Evolutionary conservation across 208 protist species (phyloP).

Genomic region (Trypanosoma brucei): DNA sequence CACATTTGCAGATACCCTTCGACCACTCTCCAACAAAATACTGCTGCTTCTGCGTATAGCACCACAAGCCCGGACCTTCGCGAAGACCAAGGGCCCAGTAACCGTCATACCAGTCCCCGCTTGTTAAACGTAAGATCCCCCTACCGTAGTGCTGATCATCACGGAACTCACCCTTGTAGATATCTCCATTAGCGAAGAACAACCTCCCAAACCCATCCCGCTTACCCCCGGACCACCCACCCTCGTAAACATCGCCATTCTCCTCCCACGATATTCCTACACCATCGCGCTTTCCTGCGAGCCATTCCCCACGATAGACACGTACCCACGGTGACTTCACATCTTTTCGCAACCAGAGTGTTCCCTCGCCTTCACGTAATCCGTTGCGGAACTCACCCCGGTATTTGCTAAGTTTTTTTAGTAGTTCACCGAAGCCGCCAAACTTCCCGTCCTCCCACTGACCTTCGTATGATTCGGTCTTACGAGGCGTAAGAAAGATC

Average conservation of each 20-base stretch:
- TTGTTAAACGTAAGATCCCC: constrained; percentile 53
- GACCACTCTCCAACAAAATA: constrained; percentile 82
- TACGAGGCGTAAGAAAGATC: constrained; percentile 80
- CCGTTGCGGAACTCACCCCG: constrained; percentile 75
- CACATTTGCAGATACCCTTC: constrained; percentile 68
- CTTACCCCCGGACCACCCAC: constrained; percentile 59
- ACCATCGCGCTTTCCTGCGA: constrained; percentile 73
- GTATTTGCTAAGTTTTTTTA: constrained; percentile 75
- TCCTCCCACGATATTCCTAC: constrained; percentile 75
- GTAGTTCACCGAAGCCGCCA: constrained; percentile 82
- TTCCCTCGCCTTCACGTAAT: constrained; percentile 74
- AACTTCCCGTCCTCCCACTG: constrained; percentile 83
- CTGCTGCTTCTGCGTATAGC: constrained; percentile 72
- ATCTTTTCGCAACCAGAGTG: constrained; percentile 66
- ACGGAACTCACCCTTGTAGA: constrained; percentile 75
- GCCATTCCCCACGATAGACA: constrained; percentile 87
- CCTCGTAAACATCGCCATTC: constrained; percentile 88
- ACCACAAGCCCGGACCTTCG: constrained; percentile 84
- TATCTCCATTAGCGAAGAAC: constrained; percentile 77
- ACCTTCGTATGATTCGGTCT: constrained; percentile 83
- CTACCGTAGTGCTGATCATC: constrained; percentile 66
- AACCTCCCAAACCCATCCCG: constrained; percentile 74
- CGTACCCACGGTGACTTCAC: constrained; percentile 53
- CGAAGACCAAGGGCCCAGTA: constrained; percentile 75
- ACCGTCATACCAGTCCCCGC: constrained; percentile 87